phyloP scores from a whole-genome alignment of 768 basidiomycete species.

The Mycena olivaceomarginata region DNA sequence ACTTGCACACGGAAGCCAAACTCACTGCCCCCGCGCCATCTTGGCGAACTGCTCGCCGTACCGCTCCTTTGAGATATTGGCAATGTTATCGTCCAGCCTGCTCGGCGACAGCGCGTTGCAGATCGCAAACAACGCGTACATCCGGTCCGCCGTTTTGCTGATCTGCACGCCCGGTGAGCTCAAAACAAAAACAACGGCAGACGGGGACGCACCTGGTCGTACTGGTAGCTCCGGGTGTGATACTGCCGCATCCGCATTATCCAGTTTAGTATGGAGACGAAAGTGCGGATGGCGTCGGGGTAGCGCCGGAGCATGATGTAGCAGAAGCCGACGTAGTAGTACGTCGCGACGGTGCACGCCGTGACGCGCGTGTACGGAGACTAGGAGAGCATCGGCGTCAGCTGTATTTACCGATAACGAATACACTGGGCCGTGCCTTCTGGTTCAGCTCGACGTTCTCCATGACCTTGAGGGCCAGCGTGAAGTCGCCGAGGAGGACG shows the following conservation, averaged over 20 bases:
- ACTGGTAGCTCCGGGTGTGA: constrained; percentile 97
- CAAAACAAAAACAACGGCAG: background rate
- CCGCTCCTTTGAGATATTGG: constrained; percentile 93
- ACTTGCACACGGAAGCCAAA: too few species aligned
- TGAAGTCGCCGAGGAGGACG: constrained; percentile 96
- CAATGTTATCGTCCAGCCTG: constrained; percentile 95
- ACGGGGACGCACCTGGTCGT: constrained; percentile 83
- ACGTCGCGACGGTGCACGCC: constrained; percentile 96
- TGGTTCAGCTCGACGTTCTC: constrained; percentile 95
- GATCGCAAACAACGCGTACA: constrained; percentile 97
- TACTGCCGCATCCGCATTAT: constrained; percentile 97
- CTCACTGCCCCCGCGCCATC: constrained; percentile 86
- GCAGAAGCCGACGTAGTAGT: constrained; percentile 98
- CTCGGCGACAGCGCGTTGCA: constrained; percentile 96
- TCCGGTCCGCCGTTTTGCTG: constrained; percentile 97
- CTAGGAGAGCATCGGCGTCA: constrained; percentile 56
- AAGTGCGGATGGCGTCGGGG: constrained; percentile 95
- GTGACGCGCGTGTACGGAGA: constrained; percentile 96
- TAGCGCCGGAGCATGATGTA: constrained; percentile 97
- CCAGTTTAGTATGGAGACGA: constrained; percentile 95
- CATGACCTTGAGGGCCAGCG: constrained; percentile 95
- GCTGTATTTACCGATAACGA: background rate
- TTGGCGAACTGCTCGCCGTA: constrained; percentile 94
- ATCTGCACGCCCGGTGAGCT: constrained; percentile 70
- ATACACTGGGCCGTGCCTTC: constrained; percentile 69